Evolutionary conservation across 352 stramenopile species (phyloP).

Genomic region (Phytophthora capsici): DNA sequence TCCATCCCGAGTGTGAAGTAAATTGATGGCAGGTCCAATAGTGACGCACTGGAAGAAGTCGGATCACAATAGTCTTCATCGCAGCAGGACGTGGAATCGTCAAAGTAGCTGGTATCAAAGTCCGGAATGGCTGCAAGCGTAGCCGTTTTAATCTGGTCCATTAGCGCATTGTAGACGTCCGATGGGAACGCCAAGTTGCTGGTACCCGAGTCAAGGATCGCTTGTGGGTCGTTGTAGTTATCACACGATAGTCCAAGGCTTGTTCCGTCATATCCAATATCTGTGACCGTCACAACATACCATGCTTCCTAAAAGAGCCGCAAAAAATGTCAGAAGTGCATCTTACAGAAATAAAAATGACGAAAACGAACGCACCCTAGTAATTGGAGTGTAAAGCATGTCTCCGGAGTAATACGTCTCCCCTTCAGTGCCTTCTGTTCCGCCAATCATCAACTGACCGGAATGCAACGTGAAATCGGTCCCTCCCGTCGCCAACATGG

Average conservation of each 20-base stretch:
- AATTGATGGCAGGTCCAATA: conserved; percentile 78
- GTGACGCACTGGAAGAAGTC: conserved; percentile 45
- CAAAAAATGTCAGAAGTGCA: background rate
- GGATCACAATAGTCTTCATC: conserved; percentile 75
- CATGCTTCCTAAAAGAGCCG: conserved; percentile 61
- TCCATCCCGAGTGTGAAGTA: conserved; percentile 79
- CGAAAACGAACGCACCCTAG: conserved; percentile 35
- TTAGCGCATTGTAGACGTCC: conserved; percentile 77
- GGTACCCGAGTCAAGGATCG: conserved; percentile 84
- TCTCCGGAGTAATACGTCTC: conserved; percentile 64
- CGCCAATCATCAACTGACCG: conserved; percentile 70
- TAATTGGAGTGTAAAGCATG: conserved; percentile 87
- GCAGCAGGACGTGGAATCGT: conserved; percentile 72
- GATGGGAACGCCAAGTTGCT: conserved; percentile 85
- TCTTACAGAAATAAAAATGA: too few relatives aligned
- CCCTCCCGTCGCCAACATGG: conserved; percentile 45
- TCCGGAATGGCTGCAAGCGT: conserved; percentile 63
- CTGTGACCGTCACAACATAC: conserved; percentile 81
- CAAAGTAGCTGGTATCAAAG: conserved; percentile 79
- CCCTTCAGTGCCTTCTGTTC: conserved; percentile 58
- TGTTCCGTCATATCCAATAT: conserved; percentile 68
- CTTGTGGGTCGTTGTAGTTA: conserved; percentile 78
- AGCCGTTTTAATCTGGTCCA: conserved; percentile 65
- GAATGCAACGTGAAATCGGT: conserved; percentile 63
- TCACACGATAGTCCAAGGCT: conserved; percentile 69